Conservation (phyloP, 495 filamentous ascomycete species). For the Chaetomium cochliodes region DNA sequence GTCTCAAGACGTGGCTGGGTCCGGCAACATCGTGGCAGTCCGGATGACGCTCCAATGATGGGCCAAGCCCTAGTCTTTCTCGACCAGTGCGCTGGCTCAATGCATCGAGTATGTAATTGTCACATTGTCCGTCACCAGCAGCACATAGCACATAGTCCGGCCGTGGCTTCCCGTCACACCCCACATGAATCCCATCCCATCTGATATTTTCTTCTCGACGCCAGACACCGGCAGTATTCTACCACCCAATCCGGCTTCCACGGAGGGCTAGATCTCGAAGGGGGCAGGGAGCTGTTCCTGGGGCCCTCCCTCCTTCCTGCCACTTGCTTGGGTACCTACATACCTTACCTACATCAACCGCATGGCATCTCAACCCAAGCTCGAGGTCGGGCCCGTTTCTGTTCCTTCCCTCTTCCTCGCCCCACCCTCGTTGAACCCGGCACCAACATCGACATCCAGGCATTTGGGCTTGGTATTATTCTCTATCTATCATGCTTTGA, state of each 20-base stretch:
- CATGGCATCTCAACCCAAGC: neutral
- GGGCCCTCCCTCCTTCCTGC: too few relatives aligned
- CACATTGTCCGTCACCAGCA: constrained; percentile 13
- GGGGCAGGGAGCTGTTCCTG: too few relatives aligned
- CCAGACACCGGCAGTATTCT: too few relatives aligned
- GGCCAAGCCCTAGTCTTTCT: neutral
- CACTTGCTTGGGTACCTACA: too few relatives aligned
- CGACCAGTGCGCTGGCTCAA: constrained; percentile 15
- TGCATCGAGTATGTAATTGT: constrained; percentile 1
- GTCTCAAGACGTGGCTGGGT: constrained; percentile 19
- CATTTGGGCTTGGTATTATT: neutral
- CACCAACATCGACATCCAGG: neutral
- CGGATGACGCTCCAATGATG: constrained; percentile 21
- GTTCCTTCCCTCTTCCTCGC: neutral
- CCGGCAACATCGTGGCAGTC: constrained; percentile 20
- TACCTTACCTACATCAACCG: constrained; percentile 17
- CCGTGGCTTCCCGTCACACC: constrained; percentile 10
- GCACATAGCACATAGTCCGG: neutral
- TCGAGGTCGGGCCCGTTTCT: neutral
- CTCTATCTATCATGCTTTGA: constrained; percentile 6
- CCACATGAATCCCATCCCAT: neutral
- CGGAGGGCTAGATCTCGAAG: too few relatives aligned
- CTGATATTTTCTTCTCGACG: neutral
- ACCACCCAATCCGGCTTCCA: neutral
- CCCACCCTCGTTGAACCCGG: constrained; percentile 1